Evolutionary conservation across 2,329 filamentous ascomycete genomes (phyloP).

Genomic region (Fusarium camptoceras): DNA sequence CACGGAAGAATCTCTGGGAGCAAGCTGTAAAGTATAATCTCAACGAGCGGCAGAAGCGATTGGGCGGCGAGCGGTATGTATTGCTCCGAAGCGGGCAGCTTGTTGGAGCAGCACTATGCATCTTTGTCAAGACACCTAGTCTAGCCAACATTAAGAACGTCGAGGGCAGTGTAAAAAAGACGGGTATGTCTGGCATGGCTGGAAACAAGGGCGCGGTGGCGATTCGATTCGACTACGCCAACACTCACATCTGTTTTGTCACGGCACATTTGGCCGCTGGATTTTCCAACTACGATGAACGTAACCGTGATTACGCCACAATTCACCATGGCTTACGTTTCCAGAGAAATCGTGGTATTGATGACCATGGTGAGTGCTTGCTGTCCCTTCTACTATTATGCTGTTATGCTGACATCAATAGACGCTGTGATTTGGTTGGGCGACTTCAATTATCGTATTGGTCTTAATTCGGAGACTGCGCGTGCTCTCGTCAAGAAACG

Average conservation of each 20-base stretch:
- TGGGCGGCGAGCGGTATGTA: conserved; percentile 83
- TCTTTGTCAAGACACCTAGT: conserved; percentile 85
- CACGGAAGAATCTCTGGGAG: conserved; percentile 88
- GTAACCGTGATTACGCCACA: conserved; percentile 91
- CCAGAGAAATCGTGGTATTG: conserved; percentile 89
- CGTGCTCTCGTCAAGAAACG: conserved; percentile 77
- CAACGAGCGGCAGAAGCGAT: conserved; percentile 74
- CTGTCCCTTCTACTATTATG: background rate
- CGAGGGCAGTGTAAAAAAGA: conserved; percentile 94
- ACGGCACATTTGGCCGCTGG: conserved; percentile 96
- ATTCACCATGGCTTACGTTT: conserved; percentile 90
- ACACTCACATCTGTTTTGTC: conserved; percentile 92
- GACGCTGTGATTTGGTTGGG: conserved; percentile 92
- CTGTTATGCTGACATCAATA: conserved; percentile 43
- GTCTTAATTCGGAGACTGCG: conserved; percentile 81
- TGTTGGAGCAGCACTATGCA: conserved; percentile 90
- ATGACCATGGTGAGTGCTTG: conserved; percentile 77
- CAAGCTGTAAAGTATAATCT: conserved; percentile 80
- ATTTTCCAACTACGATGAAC: conserved; percentile 95
- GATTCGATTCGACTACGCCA: conserved; percentile 94
- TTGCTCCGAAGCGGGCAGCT: conserved; percentile 91
- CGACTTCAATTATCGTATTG: conserved; percentile 98
- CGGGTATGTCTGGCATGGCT: conserved; percentile 93
- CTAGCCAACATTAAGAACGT: conserved; percentile 93
- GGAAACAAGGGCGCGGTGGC: conserved; percentile 98